Conservation (phyloP, 371 early-diverging fungal species). For the Entomophthora muscae region DNA sequence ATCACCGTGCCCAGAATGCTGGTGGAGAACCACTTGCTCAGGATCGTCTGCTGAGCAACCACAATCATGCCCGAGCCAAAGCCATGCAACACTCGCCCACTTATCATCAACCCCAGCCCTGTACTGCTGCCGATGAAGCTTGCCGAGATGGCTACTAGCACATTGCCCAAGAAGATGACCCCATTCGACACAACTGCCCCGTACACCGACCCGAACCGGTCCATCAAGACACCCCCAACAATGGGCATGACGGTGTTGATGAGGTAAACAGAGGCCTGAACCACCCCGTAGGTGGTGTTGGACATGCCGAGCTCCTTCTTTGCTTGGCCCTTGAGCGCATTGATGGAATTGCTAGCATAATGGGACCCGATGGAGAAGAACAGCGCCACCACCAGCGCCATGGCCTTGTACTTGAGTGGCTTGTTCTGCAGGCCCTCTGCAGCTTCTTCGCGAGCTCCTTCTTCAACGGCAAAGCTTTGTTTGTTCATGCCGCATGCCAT, state of each 20-base stretch:
- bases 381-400: no score
- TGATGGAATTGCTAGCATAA: constrained; percentile 8
- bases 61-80: neutral
- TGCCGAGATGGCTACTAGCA: no score
- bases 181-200: no score
- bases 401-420: no score
- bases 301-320: constrained; percentile 11
- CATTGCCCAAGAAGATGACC: no score
- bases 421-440: no score
- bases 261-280: constrained; percentile 24
- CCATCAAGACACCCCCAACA: constrained; percentile 15
- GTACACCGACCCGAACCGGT: constrained; percentile 9
- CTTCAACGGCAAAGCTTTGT: no score
- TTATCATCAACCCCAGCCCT: no score
- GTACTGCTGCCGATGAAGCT: no score
- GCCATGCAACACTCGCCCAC: neutral
- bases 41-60: neutral
- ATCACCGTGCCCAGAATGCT: constrained; percentile 17
- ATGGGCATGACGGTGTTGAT: constrained; percentile 32
- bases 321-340: constrained; percentile 6
- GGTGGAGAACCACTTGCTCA: neutral
- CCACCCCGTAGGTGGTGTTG: constrained; percentile 29
- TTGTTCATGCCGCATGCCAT: no score
- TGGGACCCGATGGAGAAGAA: constrained; percentile 10
- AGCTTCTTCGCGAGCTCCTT: no score